These are phyloP conservation scores for Closterium sp. DNA, from an alignment of 139 green algal species.

Conservation along the genomic window DNA sequence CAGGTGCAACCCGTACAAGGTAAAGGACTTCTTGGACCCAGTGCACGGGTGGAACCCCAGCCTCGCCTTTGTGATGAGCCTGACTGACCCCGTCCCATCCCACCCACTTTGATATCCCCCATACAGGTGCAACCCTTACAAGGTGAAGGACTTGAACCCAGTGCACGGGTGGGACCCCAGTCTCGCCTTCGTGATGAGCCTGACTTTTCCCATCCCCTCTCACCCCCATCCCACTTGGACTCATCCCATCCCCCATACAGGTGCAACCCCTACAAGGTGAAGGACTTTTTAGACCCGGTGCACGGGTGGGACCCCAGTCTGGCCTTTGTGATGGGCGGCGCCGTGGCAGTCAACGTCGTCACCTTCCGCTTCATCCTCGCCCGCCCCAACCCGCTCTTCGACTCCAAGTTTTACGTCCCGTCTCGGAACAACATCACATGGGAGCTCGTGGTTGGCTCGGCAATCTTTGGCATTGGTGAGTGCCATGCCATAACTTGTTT, in stretches of 20 bases:
- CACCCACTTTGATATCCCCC: background rate
- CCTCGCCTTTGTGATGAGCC: background rate
- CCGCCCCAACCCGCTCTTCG: background rate
- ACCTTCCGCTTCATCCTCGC: slow-evolving; percentile 19
- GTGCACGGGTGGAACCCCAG: background rate
- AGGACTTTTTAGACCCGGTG: background rate
- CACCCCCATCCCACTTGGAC: background rate
- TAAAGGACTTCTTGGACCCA: background rate
- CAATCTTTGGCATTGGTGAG: slow-evolving; percentile 72
- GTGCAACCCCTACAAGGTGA: background rate
- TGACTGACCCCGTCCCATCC: background rate
- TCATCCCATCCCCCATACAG: background rate
- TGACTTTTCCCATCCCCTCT: background rate
- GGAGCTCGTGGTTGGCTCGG: slow-evolving; percentile 64
- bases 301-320: slow-evolving; percentile 9
- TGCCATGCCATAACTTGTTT: too few relatives aligned
- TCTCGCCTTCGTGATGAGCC: background rate
- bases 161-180: background rate
- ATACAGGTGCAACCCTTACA: background rate
- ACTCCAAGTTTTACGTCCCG: background rate
- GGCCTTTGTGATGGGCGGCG: slow-evolving; percentile 5
- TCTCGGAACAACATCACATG: slow-evolving; percentile 56
- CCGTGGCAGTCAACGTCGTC: slow-evolving; percentile 3
- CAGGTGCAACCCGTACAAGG: background rate
- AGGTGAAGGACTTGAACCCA: background rate